A percentile compares a stretch with the other conserved stretches of the same genome.
These are phyloP conservation scores for Sclerotinia glacialis DNA, from an alignment of 2,329 filamentous ascomycete genomes.

Conservation along the genomic window DNA sequence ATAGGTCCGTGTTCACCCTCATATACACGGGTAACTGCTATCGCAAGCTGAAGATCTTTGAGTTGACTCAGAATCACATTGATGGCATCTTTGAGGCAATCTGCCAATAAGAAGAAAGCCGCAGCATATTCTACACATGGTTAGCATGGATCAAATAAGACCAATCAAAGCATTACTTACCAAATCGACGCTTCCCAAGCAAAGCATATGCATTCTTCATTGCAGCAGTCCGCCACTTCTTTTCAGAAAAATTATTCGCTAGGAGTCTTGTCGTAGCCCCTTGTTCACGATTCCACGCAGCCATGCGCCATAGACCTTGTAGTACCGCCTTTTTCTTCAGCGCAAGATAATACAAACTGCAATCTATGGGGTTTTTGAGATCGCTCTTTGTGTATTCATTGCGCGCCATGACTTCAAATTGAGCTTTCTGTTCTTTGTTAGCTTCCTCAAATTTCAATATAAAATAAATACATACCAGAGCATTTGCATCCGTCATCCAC, in stretches of 20 bases:
- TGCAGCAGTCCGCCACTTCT: conserved; percentile 83
- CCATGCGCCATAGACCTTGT: conserved; percentile 92
- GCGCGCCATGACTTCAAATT: conserved; percentile 87
- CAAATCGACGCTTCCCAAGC: conserved; percentile 84
- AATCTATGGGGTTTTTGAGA: conserved; percentile 85
- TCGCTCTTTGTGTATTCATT: conserved; percentile 91
- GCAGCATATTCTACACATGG: conserved; percentile 76
- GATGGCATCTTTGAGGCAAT: conserved; percentile 79
- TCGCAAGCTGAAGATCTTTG: conserved; percentile 83
- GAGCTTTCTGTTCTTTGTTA: conserved; percentile 53
- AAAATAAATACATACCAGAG: conserved; percentile 60
- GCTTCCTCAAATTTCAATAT: neutral
- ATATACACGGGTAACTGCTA: conserved; percentile 83
- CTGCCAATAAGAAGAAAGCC: conserved; percentile 90
- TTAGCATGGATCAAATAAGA: conserved; percentile 23
- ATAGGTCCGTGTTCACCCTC: conserved; percentile 79
- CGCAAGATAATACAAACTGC: conserved; percentile 87
- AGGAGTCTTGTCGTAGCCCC: conserved; percentile 73
- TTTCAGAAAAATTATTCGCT: conserved; percentile 85
- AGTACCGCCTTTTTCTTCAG: conserved; percentile 87
- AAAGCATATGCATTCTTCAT: conserved; percentile 96
- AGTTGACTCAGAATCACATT: conserved; percentile 84
- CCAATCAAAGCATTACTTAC: conserved; percentile 45
- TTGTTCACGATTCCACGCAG: conserved; percentile 85
- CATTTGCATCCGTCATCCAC: conserved; percentile 78